Base-by-base conservation (phyloP, 2,329 filamentous ascomycete species). In the Paraphoma sp. region DNA sequence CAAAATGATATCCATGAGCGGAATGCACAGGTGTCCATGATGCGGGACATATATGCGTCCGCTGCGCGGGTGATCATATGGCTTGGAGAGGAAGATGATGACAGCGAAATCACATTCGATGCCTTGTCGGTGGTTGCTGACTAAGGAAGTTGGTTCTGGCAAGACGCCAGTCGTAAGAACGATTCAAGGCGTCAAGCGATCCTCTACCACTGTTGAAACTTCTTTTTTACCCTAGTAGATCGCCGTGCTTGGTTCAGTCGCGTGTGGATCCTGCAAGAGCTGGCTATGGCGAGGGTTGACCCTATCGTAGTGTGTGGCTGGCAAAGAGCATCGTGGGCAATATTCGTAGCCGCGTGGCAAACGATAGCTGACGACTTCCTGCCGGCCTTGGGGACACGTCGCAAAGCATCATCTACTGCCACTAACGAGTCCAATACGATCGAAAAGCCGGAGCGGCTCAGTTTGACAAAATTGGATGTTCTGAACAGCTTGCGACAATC, bases 21-120 rank as follows among this genome's bases (percentile, higher is more conserved):
- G 8, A 62, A 52, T 9, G 60, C 69, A 40, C 73, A 76, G 48
- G 70, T 76, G 1, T 62, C 59, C 8, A 70, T 75, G 41, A 76
- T 76, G 74, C 64, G 68, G 16, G 45, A 68, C 3, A 75, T 76
- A 43, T 75, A 70, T 59, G 51, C 51, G 16, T 44, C 43, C 8
- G 63, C 64, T 9, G 53, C 53, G 1, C 28, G 48, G 4, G 60
- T 64, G 8, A 36, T 59, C 1, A 51, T 64, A 6, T 59, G 56
- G 47, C 46, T 65, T 6, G 62, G 60, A 11, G 45, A 44, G 17
- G 42, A 17, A 42, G 50, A 53, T 33, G 54, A 57, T 17, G 28
- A 51, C 12, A 47, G 48, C 30, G 41, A 51, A 14, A 16, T 18
- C 9, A 40, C 41, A 23, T 51, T 51, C 29, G 48, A 51, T 31